Conservation (phyloP, 768 basidiomycete genomes). For the Phaffia tasmanica region DNA sequence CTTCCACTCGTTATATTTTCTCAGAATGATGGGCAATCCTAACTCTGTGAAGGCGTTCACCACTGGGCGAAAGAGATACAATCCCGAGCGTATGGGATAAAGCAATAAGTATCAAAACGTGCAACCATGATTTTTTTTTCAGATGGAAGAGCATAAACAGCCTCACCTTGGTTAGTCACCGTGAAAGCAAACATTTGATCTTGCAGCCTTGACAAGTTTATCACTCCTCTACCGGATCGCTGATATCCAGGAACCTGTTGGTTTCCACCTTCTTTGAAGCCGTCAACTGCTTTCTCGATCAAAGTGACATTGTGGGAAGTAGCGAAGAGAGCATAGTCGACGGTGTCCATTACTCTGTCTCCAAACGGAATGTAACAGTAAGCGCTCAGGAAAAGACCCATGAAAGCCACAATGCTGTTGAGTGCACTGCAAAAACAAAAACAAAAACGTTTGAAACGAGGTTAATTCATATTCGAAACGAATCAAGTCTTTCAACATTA, state of each 20-base stretch:
- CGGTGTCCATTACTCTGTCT: constrained; percentile 60
- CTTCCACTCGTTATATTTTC: constrained; percentile 14
- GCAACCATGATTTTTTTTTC: neutral
- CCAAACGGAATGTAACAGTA: constrained; percentile 94
- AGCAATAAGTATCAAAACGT: neutral
- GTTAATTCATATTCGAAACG: too few relatives aligned
- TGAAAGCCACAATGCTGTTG: constrained; percentile 77
- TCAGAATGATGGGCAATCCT: constrained; percentile 60
- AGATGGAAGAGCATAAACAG: neutral
- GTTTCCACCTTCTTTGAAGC: neutral
- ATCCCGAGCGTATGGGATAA: too few relatives aligned
- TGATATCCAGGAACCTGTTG: neutral
- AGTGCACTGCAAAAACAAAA: constrained; percentile 51
- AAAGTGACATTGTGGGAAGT: constrained; percentile 3
- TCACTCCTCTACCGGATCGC: constrained; percentile 32
- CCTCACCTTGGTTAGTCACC: constrained; percentile 63
- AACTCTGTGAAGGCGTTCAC: constrained; percentile 67
- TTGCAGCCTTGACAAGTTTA: constrained; percentile 49
- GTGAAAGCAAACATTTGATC: constrained; percentile 47
- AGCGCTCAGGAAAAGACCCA: constrained; percentile 81
- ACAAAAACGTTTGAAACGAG: too few relatives aligned
- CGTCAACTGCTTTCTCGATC: neutral
- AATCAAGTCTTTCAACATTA: too few relatives aligned
- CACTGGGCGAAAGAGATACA: constrained; percentile 33
- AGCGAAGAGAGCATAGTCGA: constrained; percentile 28